Evolutionary conservation across 306 rosid species (phyloP).

Genomic region (Delonix regia): DNA sequence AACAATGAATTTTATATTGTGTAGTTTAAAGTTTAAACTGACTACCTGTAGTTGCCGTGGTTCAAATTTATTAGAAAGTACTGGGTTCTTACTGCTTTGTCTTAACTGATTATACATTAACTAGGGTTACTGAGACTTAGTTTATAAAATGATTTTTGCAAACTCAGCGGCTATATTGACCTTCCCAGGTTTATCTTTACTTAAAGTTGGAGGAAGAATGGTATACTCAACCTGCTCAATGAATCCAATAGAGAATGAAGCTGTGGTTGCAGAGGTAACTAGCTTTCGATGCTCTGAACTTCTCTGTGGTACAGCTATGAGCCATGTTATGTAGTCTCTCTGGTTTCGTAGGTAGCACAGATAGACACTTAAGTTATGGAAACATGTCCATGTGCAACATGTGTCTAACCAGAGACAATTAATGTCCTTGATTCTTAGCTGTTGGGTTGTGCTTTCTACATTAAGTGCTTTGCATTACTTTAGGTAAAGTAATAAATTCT

Average conservation of each 20-base stretch:
- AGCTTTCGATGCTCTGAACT: slow-evolving; percentile 22
- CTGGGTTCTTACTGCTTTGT: slow-evolving; percentile 20
- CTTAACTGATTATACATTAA: background rate
- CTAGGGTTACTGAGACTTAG: slow-evolving; percentile 8
- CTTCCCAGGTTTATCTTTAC: slow-evolving; percentile 72
- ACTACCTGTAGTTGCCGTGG: slow-evolving; percentile 28
- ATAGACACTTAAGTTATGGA: background rate
- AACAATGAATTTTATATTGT: slow-evolving; percentile 12
- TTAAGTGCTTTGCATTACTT: slow-evolving; percentile 4
- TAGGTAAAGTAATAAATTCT: slow-evolving; percentile 13
- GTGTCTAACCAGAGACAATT: background rate
- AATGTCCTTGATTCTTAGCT: background rate
- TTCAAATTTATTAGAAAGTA: background rate
- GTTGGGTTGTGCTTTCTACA: slow-evolving; percentile 11
- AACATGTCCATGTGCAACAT: background rate
- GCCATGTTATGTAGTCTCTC: slow-evolving; percentile 21
- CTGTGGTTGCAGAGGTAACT: slow-evolving; percentile 90
- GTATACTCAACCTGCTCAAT: slow-evolving; percentile 95
- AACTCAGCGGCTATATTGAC: slow-evolving; percentile 30
- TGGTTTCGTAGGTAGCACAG: background rate
- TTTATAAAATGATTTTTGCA: slow-evolving; percentile 12
- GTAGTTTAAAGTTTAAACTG: background rate
- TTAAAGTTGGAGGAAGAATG: slow-evolving; percentile 94
- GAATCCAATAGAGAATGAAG: slow-evolving; percentile 97
- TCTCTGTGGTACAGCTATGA: slow-evolving; percentile 17